Percentiles rank a stretch among this genome's conserved stretches.
These are phyloP conservation scores for Chaetomidium leptoderma DNA, from an alignment of 495 filamentous ascomycete genomes.

Conservation along the genomic window DNA sequence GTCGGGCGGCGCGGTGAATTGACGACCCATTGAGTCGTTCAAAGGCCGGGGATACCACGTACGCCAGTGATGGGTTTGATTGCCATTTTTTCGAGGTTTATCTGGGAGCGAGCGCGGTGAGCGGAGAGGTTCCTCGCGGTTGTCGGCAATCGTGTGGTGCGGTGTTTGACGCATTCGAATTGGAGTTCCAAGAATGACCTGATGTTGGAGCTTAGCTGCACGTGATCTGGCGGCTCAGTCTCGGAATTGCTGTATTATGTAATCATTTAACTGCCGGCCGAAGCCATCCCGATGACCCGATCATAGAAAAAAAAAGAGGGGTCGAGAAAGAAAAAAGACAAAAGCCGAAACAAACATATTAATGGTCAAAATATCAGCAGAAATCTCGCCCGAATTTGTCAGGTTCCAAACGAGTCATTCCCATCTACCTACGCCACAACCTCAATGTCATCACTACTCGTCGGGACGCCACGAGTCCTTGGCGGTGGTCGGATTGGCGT, in stretches of 20 bases:
- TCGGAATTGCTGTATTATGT: neutral
- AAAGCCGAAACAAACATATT: too few species aligned
- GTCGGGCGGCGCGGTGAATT: constrained; percentile 8
- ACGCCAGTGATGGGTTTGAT: constrained; percentile 39
- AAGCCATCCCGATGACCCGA: too few species aligned
- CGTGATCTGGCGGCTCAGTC: constrained; percentile 14
- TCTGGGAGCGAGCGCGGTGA: constrained; percentile 12
- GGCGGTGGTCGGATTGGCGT: too few species aligned
- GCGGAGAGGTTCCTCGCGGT: constrained; percentile 20
- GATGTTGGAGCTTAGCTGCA: constrained; percentile 27
- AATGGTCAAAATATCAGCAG: too few species aligned
- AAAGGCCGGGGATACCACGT: constrained; percentile 18
- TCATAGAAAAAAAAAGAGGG: too few species aligned
- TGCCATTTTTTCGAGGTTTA: constrained; percentile 19
- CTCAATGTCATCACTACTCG: too few species aligned
- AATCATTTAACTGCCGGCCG: neutral
- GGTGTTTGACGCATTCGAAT: constrained; percentile 31
- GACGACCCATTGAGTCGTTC: constrained; percentile 16
- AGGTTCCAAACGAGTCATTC: too few species aligned
- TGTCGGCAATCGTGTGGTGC: constrained; percentile 16
- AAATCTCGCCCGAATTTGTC: too few species aligned
- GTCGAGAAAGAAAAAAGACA: too few species aligned
- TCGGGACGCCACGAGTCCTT: too few species aligned
- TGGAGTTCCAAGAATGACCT: constrained; percentile 27
- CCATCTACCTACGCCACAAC: too few species aligned